Conservation (phyloP, 129 eudicot species). For the Cynara cardunculus region DNA sequence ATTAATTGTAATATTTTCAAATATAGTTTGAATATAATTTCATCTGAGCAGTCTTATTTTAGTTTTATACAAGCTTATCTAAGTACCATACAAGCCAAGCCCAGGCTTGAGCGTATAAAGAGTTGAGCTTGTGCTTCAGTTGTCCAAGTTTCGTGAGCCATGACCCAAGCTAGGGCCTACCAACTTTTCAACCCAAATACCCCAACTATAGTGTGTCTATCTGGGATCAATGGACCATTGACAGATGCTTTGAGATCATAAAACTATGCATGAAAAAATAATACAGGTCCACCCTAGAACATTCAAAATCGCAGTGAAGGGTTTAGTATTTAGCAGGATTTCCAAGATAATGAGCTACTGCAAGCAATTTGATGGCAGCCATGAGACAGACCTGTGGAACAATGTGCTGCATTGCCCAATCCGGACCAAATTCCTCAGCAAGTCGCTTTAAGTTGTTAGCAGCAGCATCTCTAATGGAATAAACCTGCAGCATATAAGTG, state of each 20-base stretch:
- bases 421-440: conserved; percentile 95
- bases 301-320: not conserved
- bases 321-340: not conserved
- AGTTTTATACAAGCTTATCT: no score
- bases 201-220: not conserved
- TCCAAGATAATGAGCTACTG: not conserved
- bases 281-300: not conserved
- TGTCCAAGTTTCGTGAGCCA: no score
- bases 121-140: no score
- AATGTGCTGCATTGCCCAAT: conserved; percentile 97
- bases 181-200: not conserved
- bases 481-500: conserved; percentile 50
- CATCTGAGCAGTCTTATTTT: no score
- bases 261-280: not conserved
- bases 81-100: no score
- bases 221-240: not conserved
- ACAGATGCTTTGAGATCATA: not conserved
- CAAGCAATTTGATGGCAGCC: not conserved
- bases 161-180: no score
- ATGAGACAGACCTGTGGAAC: conserved; percentile 71
- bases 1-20: no score
- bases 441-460: conserved; percentile 88
- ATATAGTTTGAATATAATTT: no score
- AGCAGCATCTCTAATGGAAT: conserved; percentile 96
- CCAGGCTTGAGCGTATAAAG: no score